phyloP scores from a whole-genome alignment of 2,329 filamentous ascomycete genomes.

The Fusarium temperatum region DNA sequence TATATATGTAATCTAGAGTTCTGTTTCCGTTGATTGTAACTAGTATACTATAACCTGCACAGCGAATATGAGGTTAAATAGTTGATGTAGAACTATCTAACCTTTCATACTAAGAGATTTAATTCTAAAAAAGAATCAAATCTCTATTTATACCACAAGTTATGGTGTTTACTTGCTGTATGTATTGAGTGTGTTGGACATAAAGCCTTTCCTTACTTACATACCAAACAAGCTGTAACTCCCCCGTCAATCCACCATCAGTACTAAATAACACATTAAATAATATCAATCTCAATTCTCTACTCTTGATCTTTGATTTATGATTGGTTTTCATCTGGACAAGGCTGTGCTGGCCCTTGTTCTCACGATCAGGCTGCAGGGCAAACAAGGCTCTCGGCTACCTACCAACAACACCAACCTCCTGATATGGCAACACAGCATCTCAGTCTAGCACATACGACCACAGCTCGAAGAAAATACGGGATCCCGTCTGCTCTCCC shows the following conservation, averaged over 20 bases:
- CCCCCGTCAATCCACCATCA: not conserved
- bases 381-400: conserved; percentile 1
- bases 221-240: not conserved
- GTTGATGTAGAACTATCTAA: too few relatives aligned
- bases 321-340: not conserved
- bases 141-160: too few relatives aligned
- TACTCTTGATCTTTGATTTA: not conserved
- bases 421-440: not conserved
- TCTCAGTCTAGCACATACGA: not conserved
- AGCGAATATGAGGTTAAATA: too few relatives aligned
- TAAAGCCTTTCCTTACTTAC: not conserved
- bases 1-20: not conserved
- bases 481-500: conserved; percentile 28
- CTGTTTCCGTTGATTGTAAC: not conserved
- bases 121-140: not conserved
- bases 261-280: not conserved
- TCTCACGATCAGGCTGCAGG: not conserved
- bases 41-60: not conserved
- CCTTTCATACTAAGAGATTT: not conserved
- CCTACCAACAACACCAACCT: not conserved
- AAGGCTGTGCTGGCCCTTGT: not conserved
- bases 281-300: fast-evolving
- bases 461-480: conserved; percentile 29
- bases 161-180: not conserved
- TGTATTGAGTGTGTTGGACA: not conserved